These are phyloP conservation scores for Beta macrorhiza DNA, from an alignment of 179 eudicot species.

Conservation along the genomic window DNA sequence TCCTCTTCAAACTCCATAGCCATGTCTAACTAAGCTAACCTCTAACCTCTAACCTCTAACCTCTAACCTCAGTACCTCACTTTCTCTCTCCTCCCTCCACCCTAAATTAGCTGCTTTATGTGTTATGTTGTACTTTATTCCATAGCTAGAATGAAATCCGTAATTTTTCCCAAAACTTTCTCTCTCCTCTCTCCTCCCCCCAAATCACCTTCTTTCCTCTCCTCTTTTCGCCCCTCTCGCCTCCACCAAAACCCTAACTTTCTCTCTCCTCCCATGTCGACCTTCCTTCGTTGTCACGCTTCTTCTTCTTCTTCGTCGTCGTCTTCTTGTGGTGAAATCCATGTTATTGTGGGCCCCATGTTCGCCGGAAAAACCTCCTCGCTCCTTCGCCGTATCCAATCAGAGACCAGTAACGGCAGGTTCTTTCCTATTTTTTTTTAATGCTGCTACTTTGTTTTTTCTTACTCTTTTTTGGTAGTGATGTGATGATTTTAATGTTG, in stretches of 20 bases:
- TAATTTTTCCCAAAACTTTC: slow-evolving; percentile 9
- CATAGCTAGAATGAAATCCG: slow-evolving; percentile 8
- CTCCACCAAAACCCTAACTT: not conserved
- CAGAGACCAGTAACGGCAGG: slow-evolving; percentile 66
- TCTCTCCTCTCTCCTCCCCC: not conserved
- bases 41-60: slow-evolving; percentile 6
- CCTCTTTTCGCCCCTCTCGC: not conserved
- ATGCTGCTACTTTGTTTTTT: not conserved
- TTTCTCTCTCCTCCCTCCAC: not conserved
- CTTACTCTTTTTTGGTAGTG: not conserved
- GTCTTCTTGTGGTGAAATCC: slow-evolving; percentile 56
- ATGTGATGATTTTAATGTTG: not conserved
- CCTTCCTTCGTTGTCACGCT: not conserved
- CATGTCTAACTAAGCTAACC: not conserved
- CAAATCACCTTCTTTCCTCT: not conserved
- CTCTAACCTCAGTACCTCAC: not conserved
- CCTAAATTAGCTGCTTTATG: not conserved
- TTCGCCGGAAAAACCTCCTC: slow-evolving; percentile 94
- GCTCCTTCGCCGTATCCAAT: slow-evolving; percentile 69
- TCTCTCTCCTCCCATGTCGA: not conserved
- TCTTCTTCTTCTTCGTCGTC: slow-evolving; percentile 9
- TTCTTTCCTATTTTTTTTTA: not conserved
- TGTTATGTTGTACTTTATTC: not conserved
- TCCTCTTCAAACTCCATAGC: slow-evolving; percentile 17
- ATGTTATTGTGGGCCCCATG: slow-evolving; percentile 92